Conservation (phyloP, 2,329 filamentous ascomycete species). For the Neurospora sp. region DNA sequence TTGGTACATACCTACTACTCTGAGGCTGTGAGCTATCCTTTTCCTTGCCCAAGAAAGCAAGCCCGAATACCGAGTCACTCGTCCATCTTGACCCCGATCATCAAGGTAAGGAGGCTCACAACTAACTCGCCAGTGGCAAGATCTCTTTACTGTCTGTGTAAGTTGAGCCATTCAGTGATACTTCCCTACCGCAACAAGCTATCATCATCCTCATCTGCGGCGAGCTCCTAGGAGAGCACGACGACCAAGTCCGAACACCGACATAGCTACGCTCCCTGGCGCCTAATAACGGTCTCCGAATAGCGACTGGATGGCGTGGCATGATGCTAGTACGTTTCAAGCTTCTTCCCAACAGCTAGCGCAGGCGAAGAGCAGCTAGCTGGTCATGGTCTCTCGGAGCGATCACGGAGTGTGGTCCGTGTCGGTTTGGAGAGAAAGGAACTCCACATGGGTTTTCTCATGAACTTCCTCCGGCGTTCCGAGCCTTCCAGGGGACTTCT, state of each 20-base stretch:
- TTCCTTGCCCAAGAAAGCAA: background rate
- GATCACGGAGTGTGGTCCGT: background rate
- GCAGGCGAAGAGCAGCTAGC: background rate
- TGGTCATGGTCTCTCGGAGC: background rate
- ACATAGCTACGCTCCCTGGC: background rate
- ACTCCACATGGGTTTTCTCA: no score
- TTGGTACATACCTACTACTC: background rate
- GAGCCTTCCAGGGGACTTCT: no score
- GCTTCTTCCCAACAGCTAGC: background rate
- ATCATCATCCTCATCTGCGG: background rate
- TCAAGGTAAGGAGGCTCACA: background rate
- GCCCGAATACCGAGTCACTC: background rate
- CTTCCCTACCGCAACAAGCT: background rate
- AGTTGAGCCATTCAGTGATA: no score
- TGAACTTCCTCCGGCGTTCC: no score
- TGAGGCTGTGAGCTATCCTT: background rate
- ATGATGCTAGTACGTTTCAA: background rate
- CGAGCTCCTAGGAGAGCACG: background rate
- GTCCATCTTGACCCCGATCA: background rate
- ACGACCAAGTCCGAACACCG: background rate
- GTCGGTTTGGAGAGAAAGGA: background rate
- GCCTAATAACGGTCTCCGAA: background rate
- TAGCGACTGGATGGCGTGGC: background rate
- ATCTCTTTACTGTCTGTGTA: background rate
- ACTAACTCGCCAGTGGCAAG: no score